Conservation (phyloP, 176 grass and related monocot genomes). For the Carex kokanica region DNA sequence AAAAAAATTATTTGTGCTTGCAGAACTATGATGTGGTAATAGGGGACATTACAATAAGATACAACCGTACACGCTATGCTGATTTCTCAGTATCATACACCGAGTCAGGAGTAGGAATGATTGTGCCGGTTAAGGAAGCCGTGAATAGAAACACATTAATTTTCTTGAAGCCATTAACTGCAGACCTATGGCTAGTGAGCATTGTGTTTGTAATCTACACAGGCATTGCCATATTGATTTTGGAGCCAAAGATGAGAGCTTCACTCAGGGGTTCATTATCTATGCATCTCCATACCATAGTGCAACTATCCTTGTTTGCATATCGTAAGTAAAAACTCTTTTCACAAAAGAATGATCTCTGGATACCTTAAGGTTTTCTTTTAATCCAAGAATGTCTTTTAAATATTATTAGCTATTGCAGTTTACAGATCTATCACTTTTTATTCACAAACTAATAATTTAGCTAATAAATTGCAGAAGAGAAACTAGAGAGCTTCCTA, state of each 20-base stretch:
- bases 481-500: slow-evolving; percentile 31
- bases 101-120: slow-evolving; percentile 46
- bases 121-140: slow-evolving; percentile 30
- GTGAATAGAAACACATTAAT: slow-evolving; percentile 36
- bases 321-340: slow-evolving; percentile 24
- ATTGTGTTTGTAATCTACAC: slow-evolving; percentile 44
- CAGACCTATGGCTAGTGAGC: slow-evolving; percentile 43
- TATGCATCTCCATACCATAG: slow-evolving; percentile 24
- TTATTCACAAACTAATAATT: background rate
- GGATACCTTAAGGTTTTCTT: slow-evolving; percentile 9
- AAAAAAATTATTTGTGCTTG: background rate
- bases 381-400: too few relatives aligned
- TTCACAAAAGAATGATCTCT: too few relatives aligned
- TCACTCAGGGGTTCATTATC: slow-evolving; percentile 36
- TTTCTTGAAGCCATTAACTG: slow-evolving; percentile 53
- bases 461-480: background rate
- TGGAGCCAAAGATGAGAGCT: slow-evolving; percentile 38
- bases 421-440: background rate
- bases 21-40: slow-evolving; percentile 41
- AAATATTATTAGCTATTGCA: too few relatives aligned
- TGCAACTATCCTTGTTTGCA: slow-evolving; percentile 39
- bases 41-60: slow-evolving; percentile 57
- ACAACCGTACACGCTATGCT: slow-evolving; percentile 28
- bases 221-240: slow-evolving; percentile 36
- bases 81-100: slow-evolving; percentile 56